Evolutionary conservation across 208 protist species (phyloP).

Genomic region (Trypanosoma congolense): DNA sequence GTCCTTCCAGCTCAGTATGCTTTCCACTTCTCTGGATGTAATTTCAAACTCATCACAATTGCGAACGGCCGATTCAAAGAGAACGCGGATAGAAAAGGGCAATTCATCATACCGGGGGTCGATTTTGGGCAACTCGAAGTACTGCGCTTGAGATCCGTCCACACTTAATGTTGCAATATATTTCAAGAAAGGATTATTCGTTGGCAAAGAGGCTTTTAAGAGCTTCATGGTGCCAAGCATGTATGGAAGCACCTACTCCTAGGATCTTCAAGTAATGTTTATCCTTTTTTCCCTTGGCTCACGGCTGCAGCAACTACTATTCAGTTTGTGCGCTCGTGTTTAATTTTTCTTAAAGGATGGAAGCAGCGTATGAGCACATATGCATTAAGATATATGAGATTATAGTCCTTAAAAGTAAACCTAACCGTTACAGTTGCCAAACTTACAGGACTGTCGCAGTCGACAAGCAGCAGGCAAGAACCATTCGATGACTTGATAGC

Average conservation of each 20-base stretch:
- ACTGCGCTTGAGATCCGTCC: slow-evolving; percentile 50
- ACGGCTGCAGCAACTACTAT: no score
- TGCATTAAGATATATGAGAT: no score
- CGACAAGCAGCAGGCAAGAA: no score
- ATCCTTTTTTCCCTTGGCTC: no score
- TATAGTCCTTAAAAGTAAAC: no score
- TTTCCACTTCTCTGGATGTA: slow-evolving; percentile 86
- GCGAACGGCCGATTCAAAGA: slow-evolving; percentile 93
- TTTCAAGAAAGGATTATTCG: slow-evolving; percentile 76
- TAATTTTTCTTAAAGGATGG: no score
- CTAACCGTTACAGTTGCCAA: no score
- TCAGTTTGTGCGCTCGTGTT: no score
- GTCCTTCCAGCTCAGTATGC: slow-evolving; percentile 92
- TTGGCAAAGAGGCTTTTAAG: slow-evolving; percentile 25
- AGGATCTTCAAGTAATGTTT: no score
- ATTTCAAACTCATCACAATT: slow-evolving; percentile 95
- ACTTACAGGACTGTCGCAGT: no score
- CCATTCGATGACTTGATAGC: no score
- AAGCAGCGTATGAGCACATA: no score
- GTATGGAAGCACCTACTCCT: neutral
- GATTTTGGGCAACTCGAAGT: slow-evolving; percentile 86
- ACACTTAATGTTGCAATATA: slow-evolving; percentile 52
- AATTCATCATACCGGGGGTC: slow-evolving; percentile 77
- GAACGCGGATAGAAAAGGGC: slow-evolving; percentile 94
- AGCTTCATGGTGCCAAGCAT: slow-evolving; percentile 54